Evolutionary conservation across 140 eudicot species (phyloP), one percentile per base, ranked within the genome.

Genomic region (Flaveria floridana): DNA sequence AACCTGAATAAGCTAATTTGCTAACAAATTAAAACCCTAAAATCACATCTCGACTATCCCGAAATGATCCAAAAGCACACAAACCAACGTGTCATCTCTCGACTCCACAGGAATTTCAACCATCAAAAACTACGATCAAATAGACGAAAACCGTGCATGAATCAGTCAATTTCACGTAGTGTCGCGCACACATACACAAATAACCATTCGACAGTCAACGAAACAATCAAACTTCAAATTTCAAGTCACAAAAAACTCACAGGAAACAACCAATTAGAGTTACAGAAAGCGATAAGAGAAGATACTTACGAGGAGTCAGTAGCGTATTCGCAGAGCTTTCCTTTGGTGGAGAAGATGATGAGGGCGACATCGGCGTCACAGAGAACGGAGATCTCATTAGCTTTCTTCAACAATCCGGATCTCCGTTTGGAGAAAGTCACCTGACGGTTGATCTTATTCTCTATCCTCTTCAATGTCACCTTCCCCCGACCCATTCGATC

Each of bases 381-480:
- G 53, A 85, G 81, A 70, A 85, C 85, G 37, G 89, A 85, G 80
- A 85, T 86, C 81, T 86, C 87, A 47, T 80, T 82, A 16, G 90
- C 87, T 78, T 83, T 86, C 70, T 86, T 86, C 68, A 86, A 34
- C 69, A 86, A 67, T 2, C 90, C 87, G 0, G 90, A 80, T 53
- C 90, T 68, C 14, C 90, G 77, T 74, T 86, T 86, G 2, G 90
- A 86, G 63, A 83, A 86, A 44, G 90, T 86, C 4, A 83, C 88
- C 72, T 86, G 90, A 7, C 90, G 80, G 20, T 83, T 86, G 62
- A 86, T 86, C 69, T 83, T 86, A 71, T 86, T 86, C 78, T 86
- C 90, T 56, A 86, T 83, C 41, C 90, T 80, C 87, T 83, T 86
- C 78, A 86, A 28, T 78, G 85, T 81, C 66, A 86, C 90, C 68